Conservation (phyloP, 768 basidiomycete species). For the Termitomyces sp. region DNA sequence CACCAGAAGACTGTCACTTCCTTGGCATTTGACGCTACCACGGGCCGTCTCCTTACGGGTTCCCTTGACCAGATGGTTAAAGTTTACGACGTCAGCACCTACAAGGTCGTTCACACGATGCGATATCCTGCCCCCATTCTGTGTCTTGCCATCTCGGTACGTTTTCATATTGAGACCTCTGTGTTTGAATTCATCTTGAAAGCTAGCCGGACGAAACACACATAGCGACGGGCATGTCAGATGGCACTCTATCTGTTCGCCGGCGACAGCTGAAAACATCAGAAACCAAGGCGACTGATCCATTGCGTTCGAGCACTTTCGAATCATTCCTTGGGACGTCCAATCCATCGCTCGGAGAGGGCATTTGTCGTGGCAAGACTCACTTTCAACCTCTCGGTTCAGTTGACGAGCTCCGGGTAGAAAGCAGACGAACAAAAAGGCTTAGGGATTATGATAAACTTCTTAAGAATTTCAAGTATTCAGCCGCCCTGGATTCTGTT, state of each 20-base stretch:
- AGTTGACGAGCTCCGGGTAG: conserved; percentile 72
- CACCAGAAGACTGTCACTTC: conserved; percentile 98
- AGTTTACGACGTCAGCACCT: conserved; percentile 91
- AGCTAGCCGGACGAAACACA: conserved; percentile 92
- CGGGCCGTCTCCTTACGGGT: conserved; percentile 81
- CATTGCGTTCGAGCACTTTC: conserved; percentile 51
- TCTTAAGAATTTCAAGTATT: conserved; percentile 91
- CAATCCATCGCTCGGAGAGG: conserved; percentile 52
- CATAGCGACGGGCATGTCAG: conserved; percentile 95
- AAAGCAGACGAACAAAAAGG: conserved; percentile 62
- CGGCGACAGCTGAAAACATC: conserved; percentile 74
- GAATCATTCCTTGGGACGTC: conserved; percentile 61
- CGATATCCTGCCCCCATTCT: conserved; percentile 92
- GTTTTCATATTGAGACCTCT: conserved; percentile 20
- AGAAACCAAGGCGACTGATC: conserved; percentile 36
- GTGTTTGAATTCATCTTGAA: conserved; percentile 6
- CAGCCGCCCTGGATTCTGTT: conserved; percentile 90
- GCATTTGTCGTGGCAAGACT: conserved; percentile 37
- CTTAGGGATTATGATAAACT: conserved; percentile 86
- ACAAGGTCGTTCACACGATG: conserved; percentile 98
- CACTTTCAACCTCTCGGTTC: conserved; percentile 52
- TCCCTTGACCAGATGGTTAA: conserved; percentile 97
- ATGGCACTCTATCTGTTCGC: conserved; percentile 96
- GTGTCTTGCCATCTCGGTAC: conserved; percentile 86
- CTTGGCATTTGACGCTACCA: conserved; percentile 71